Percentiles rank a stretch among this genome's conserved stretches.
Evolutionary conservation across 108 stramenopile species (phyloP).

Genomic region (Mediolabrus comicus): DNA sequence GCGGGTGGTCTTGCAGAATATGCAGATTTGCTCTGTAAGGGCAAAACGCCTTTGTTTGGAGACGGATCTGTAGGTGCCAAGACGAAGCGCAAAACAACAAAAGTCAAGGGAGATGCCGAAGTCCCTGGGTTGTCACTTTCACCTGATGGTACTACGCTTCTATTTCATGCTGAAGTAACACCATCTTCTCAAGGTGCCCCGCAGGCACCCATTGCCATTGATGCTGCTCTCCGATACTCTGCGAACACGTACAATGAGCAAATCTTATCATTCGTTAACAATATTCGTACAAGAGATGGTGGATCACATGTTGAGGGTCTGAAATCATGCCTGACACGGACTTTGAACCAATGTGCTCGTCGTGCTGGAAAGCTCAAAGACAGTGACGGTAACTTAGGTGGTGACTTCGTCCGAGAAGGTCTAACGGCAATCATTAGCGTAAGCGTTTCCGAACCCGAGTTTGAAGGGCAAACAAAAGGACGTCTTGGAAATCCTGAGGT

Average conservation of each 20-base stretch:
- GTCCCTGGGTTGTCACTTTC: conserved; percentile 26
- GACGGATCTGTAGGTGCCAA: conserved; percentile 8
- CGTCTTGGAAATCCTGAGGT: conserved; percentile 95
- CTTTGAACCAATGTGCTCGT: conserved; percentile 77
- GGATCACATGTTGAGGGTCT: conserved; percentile 95
- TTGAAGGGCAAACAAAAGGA: conserved; percentile 97
- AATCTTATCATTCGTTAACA: conserved; percentile 91
- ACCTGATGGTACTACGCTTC: conserved; percentile 37
- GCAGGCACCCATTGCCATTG: conserved; percentile 66
- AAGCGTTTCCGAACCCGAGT: conserved; percentile 92
- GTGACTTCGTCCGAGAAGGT: conserved; percentile 93
- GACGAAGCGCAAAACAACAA: conserved; percentile 31
- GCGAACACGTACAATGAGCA: conserved; percentile 89
- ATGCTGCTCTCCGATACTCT: conserved; percentile 87
- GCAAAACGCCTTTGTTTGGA: conserved; percentile 76
- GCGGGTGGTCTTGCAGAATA: conserved; percentile 88
- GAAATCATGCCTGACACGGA: conserved; percentile 84
- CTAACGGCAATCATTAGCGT: conserved; percentile 89
- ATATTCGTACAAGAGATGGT: conserved; percentile 92
- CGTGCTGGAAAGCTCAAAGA: conserved; percentile 83
- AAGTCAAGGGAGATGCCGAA: conserved; percentile 9
- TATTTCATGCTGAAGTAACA: conserved; percentile 32
- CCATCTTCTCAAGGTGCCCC: conserved; percentile 33
- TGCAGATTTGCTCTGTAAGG: conserved; percentile 76
- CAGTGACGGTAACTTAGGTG: conserved; percentile 67